Evolutionary conservation across 768 basidiomycete genomes (phyloP).

Genomic region (Peribolospora baueri): DNA sequence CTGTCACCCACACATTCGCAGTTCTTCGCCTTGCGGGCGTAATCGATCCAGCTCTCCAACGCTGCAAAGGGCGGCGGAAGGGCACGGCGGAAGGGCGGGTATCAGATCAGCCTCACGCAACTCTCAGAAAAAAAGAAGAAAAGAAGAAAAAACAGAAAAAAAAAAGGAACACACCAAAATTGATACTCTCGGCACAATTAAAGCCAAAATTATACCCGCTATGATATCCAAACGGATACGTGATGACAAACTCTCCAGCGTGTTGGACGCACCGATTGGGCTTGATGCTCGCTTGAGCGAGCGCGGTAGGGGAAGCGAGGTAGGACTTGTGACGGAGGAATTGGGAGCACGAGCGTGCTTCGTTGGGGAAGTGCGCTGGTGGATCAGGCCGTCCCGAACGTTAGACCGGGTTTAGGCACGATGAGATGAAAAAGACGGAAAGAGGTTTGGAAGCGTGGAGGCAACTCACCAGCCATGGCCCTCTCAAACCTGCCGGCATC

Average conservation of each 20-base stretch:
- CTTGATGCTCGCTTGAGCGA: slow-evolving; percentile 51
- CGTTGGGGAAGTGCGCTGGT: slow-evolving; percentile 49
- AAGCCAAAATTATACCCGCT: slow-evolving; percentile 90
- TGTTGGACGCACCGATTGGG: slow-evolving; percentile 77
- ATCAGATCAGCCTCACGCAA: slow-evolving; percentile 28
- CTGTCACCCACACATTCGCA: slow-evolving; percentile 58
- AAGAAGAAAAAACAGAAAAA: slow-evolving; percentile 89
- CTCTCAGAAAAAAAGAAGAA: slow-evolving; percentile 70
- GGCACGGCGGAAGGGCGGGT: slow-evolving; percentile 22
- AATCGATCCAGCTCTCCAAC: not conserved
- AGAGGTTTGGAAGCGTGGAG: not conserved
- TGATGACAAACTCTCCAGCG: slow-evolving; percentile 86
- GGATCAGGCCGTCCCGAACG: not conserved
- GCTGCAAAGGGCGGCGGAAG: not conserved
- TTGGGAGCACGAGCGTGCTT: slow-evolving; percentile 61
- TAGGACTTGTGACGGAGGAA: slow-evolving; percentile 94
- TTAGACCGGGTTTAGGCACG: not conserved
- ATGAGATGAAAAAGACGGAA: not conserved
- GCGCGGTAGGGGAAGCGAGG: slow-evolving; percentile 60
- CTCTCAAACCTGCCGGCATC: slow-evolving; percentile 61
- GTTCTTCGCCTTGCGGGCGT: slow-evolving; percentile 17
- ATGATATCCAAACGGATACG: slow-evolving; percentile 83
- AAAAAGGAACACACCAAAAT: slow-evolving; percentile 90
- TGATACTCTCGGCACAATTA: slow-evolving; percentile 92
- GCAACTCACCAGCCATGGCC: slow-evolving; percentile 50